Conservation (phyloP, 306 rosid genomes). For the Coriaria nepalensis region DNA sequence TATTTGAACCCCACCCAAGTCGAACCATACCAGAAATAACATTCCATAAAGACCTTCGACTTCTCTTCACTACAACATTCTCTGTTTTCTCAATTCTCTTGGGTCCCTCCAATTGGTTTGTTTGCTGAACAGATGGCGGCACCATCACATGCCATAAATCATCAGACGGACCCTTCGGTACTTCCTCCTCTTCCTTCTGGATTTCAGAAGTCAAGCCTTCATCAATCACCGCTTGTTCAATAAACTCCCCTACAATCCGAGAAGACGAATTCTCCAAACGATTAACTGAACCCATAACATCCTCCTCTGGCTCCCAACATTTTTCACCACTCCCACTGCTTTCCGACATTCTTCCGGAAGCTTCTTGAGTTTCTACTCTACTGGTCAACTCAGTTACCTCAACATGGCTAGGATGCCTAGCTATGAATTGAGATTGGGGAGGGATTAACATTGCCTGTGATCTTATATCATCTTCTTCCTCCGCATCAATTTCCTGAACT, state of each 20-base stretch:
- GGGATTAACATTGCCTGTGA: slow-evolving; percentile 33
- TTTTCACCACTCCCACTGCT: slow-evolving; percentile 24
- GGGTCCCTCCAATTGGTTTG: slow-evolving; percentile 28
- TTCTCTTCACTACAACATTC: slow-evolving; percentile 43
- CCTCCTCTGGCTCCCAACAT: slow-evolving; percentile 35
- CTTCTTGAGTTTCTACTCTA: slow-evolving; percentile 20
- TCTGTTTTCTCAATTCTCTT: slow-evolving; percentile 22
- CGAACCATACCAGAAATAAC: slow-evolving; percentile 44
- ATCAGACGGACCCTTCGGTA: slow-evolving; percentile 64
- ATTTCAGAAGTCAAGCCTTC: slow-evolving; percentile 41
- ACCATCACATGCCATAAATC: slow-evolving; percentile 66
- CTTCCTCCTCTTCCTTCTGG: slow-evolving; percentile 24
- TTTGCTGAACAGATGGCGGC: slow-evolving; percentile 30
- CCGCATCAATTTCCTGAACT: slow-evolving; percentile 19
- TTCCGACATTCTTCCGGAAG: slow-evolving; percentile 34
- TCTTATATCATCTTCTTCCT: slow-evolving; percentile 26
- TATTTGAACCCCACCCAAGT: slow-evolving; percentile 50
- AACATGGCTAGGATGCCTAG: slow-evolving; percentile 21
- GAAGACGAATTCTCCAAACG: slow-evolving; percentile 46
- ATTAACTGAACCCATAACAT: slow-evolving; percentile 57
- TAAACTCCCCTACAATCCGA: slow-evolving; percentile 49
- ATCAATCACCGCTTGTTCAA: slow-evolving; percentile 31
- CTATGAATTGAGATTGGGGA: slow-evolving; percentile 39
- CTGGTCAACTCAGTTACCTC: slow-evolving; percentile 26
- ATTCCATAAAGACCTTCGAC: slow-evolving; percentile 68